Percentiles rank a stretch among this genome's conserved stretches.
These are phyloP conservation scores for Malus hybrid DNA, from an alignment of 331 rosid species.

Conservation along the genomic window DNA sequence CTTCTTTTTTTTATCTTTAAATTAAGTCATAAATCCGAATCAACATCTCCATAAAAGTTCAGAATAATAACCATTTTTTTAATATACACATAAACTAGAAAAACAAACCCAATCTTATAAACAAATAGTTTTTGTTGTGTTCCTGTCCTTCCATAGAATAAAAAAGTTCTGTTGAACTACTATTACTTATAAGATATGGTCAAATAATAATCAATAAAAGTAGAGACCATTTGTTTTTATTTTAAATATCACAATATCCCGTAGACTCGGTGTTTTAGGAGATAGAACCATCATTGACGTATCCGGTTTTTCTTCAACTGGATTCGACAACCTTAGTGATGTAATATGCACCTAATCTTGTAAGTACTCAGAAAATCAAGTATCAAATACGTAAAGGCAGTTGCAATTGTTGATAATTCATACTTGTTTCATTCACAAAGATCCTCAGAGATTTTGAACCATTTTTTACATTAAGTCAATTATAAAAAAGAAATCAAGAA, in stretches of 20 bases:
- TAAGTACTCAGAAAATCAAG: conserved; percentile 1
- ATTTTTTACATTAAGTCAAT: background rate
- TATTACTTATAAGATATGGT: conserved; percentile 17
- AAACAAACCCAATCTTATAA: background rate
- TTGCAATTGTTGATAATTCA: background rate
- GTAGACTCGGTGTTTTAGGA: background rate
- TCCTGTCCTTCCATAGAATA: background rate
- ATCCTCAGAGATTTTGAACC: background rate
- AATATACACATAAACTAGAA: background rate
- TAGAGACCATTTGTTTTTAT: background rate
- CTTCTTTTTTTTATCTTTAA: no score
- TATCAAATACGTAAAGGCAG: background rate
- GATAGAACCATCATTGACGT: background rate
- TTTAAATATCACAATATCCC: background rate
- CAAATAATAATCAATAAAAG: background rate
- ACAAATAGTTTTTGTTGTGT: background rate
- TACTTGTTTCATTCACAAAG: background rate
- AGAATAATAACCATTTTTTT: background rate
- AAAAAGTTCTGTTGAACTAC: conserved; percentile 30
- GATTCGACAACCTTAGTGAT: conserved; percentile 3
- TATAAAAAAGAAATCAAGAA: background rate
- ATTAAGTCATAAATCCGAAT: background rate
- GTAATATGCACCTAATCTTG: conserved; percentile 33
- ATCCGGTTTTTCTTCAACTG: conserved; percentile 1
- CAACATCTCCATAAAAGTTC: background rate